Evolutionary conservation across 106 monocot species (phyloP).

Genomic region (Dendrobium catenatum): DNA sequence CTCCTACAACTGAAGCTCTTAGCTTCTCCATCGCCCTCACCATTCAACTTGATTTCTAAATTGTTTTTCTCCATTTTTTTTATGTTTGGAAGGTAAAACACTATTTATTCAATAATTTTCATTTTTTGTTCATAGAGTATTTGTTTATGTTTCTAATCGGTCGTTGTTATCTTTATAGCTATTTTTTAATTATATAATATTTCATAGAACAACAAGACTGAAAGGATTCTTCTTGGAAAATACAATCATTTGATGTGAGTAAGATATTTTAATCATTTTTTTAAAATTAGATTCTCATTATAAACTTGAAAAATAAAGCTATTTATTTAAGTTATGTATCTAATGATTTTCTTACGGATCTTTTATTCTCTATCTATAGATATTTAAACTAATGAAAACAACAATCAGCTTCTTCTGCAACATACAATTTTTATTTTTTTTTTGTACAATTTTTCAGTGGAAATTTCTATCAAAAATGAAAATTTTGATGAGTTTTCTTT

Average conservation of each 20-base stretch:
- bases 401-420: not conserved
- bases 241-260: conserved; percentile 97
- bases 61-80: too few relatives aligned
- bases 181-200: conserved; percentile 80
- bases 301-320: not conserved
- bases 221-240: conserved; percentile 94
- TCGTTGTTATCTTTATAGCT: conserved; percentile 59
- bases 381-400: not conserved
- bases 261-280: conserved; percentile 20
- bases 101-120: too few relatives aligned
- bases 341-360: not conserved
- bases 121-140: conserved; percentile 64
- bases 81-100: too few relatives aligned
- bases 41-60: too few relatives aligned
- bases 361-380: not conserved
- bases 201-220: conserved; percentile 83
- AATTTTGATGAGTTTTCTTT: too few relatives aligned
- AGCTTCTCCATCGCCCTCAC: too few relatives aligned
- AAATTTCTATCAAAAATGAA: too few relatives aligned
- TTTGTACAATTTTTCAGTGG: too few relatives aligned
- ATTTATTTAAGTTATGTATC: not conserved
- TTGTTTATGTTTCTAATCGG: conserved; percentile 72
- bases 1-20: too few relatives aligned
- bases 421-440: too few relatives aligned
- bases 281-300: not conserved